Conservation (phyloP, 1,284 basidiomycete species). For the Sanghuangporus baumii region DNA sequence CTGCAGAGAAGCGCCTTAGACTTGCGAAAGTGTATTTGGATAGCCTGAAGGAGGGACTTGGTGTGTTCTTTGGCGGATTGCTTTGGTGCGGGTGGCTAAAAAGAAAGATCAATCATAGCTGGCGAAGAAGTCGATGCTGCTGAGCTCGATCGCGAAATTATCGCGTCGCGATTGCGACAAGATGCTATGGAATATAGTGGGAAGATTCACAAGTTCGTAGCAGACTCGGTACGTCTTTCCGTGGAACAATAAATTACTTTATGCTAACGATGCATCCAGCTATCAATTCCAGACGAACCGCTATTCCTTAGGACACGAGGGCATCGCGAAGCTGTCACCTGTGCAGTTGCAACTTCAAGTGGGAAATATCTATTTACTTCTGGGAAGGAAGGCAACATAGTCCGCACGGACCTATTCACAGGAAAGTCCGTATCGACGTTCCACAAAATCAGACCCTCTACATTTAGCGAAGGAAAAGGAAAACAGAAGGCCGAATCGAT, state of each 20-base stretch:
- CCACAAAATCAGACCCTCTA: slow-evolving; percentile 46
- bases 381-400: slow-evolving; percentile 82
- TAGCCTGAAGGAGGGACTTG: slow-evolving; percentile 72
- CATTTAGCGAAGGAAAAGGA: slow-evolving; percentile 44
- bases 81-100: not conserved
- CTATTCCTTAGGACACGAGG: slow-evolving; percentile 57
- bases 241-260: not conserved
- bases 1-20: slow-evolving; percentile 88
- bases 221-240: slow-evolving; percentile 50
- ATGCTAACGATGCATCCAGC: slow-evolving; percentile 33
- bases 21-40: slow-evolving; percentile 90
- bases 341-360: slow-evolving; percentile 66
- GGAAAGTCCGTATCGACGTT: slow-evolving; percentile 55
- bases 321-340: slow-evolving; percentile 73
- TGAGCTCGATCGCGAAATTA: slow-evolving; percentile 88
- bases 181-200: slow-evolving; percentile 85
- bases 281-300: slow-evolving; percentile 40
- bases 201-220: slow-evolving; percentile 79
- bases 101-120: slow-evolving; percentile 32
- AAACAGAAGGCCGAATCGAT: slow-evolving; percentile 44
- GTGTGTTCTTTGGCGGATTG: slow-evolving; percentile 36
- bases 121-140: slow-evolving; percentile 91
- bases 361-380: slow-evolving; percentile 71
- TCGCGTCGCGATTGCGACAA: slow-evolving; percentile 84
- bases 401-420: slow-evolving; percentile 70